phyloP scores from a whole-genome alignment of 1,284 basidiomycete species.

The Ceratobasidium sp. region DNA sequence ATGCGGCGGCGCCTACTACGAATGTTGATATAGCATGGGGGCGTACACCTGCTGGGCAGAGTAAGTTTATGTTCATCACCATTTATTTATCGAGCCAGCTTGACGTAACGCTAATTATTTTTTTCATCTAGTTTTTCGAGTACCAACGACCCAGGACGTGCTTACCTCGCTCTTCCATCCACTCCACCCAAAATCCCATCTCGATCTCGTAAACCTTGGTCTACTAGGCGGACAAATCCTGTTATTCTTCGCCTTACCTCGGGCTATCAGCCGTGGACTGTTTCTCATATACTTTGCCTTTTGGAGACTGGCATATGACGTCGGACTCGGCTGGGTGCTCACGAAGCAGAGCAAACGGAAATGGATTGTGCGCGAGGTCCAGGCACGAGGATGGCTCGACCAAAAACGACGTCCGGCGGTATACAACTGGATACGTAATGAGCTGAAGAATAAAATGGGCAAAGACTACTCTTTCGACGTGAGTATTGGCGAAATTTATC shows the following conservation, averaged over 20 bases:
- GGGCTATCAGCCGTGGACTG: conserved; percentile 70
- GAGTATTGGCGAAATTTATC: conserved; percentile 55
- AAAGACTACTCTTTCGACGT: conserved; percentile 93
- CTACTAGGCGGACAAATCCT: conserved; percentile 84
- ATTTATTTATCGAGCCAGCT: neutral
- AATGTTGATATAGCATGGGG: conserved; percentile 29
- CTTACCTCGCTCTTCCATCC: conserved; percentile 93
- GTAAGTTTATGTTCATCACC: neutral
- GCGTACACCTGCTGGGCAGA: conserved; percentile 26
- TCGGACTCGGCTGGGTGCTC: conserved; percentile 92
- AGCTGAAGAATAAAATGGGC: conserved; percentile 95
- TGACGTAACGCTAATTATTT: conserved; percentile 7
- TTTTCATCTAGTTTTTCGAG: conserved; percentile 81
- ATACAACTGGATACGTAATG: conserved; percentile 86
- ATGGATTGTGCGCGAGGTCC: conserved; percentile 90
- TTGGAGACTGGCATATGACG: conserved; percentile 94
- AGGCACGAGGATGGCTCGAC: conserved; percentile 90
- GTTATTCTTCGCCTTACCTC: conserved; percentile 78
- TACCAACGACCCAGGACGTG: conserved; percentile 96
- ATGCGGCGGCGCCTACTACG: neutral
- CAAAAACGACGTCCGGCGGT: conserved; percentile 72
- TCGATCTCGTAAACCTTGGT: conserved; percentile 89
- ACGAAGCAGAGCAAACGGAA: conserved; percentile 94
- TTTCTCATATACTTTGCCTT: conserved; percentile 92
- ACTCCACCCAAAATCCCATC: conserved; percentile 88